These are phyloP conservation scores for Boechera divaricarpa DNA, from an alignment of 345 rosid species.

Conservation along the genomic window DNA sequence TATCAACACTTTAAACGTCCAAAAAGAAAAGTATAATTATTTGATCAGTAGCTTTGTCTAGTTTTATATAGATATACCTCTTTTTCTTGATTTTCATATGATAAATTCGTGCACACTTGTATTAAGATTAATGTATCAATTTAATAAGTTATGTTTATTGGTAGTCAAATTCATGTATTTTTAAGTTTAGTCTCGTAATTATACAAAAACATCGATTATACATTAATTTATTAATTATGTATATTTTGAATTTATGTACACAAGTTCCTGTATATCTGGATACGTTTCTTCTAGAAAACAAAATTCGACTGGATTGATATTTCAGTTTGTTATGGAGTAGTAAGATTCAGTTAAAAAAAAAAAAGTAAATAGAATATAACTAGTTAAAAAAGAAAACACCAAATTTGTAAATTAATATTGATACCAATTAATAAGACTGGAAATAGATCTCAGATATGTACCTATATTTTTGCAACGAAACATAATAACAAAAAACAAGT, in stretches of 20 bases:
- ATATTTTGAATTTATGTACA: not conserved
- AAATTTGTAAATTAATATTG: conserved; percentile 1
- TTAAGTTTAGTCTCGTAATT: no score
- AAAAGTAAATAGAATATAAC: not conserved
- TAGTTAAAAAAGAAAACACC: not conserved
- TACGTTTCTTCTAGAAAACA: conserved; percentile 1
- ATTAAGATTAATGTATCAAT: not conserved
- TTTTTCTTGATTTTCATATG: not conserved
- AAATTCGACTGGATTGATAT: not conserved
- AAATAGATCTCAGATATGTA: not conserved
- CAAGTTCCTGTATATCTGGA: not conserved
- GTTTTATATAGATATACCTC: no score
- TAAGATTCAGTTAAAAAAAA: conserved; percentile 24
- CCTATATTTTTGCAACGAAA: not conserved
- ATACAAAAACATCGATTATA: not conserved
- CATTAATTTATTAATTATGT: no score
- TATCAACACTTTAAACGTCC: no score
- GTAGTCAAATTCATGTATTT: not conserved
- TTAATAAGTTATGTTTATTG: not conserved
- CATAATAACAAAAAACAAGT: not conserved
- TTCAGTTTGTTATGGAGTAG: conserved; percentile 1
- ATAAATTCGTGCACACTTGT: not conserved
- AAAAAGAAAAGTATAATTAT: no score
- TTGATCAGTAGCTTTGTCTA: no score
- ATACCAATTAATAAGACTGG: conserved; percentile 16